Base-by-base conservation (phyloP, 441 rosid genomes). In the Omphalea diandra region DNA sequence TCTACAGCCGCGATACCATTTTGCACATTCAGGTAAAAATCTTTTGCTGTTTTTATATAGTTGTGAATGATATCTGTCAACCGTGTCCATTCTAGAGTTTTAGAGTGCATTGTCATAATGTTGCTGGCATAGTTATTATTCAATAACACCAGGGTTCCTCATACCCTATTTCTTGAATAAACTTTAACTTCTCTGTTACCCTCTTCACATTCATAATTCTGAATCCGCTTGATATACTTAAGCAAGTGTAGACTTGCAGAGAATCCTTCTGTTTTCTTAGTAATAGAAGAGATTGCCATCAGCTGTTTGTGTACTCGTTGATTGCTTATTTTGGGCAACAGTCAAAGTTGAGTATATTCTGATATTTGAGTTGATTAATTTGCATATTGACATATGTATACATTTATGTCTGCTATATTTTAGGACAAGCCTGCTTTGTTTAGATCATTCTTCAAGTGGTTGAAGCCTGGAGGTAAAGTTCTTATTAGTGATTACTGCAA, bases 361-460 rank as follows among this genome's bases (percentile, higher is more conserved):
- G 24, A 4, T 64, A 6, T 20, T 31, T 15, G 29, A 31, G 54
- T 53, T 61, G 20, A 17, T 54, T 47, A 22, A 41, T 27, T 60
- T 32, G 11, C 46, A n/a, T 32, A 6, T 53, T 53, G 9, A 35
- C 53, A 10, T 5, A 29, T 1, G 54, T 36, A 26, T 61, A 1
- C 38, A 5, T 38, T 50, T 44, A 18, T 7, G 38, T 38, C 24
- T 9, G 0, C 36, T 50, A 27, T 55, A 31, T 69, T 76, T 75
- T 90, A 91, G 99, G 97, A 93, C 83, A 96, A 96, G 73, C 97
- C 94, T 62, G 88, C 97, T 53, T 59, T 96, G 50, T 96, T 96
- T 79, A 86, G 81, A 79, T 87, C 90, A 64, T 93, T 96, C 84
- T 90, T 75, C 82, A 91, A 90, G 81, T 96, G 98, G 98, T 78